These are phyloP conservation scores for Corymbia citriodora DNA, from an alignment of 441 rosid species.

Conservation along the genomic window DNA sequence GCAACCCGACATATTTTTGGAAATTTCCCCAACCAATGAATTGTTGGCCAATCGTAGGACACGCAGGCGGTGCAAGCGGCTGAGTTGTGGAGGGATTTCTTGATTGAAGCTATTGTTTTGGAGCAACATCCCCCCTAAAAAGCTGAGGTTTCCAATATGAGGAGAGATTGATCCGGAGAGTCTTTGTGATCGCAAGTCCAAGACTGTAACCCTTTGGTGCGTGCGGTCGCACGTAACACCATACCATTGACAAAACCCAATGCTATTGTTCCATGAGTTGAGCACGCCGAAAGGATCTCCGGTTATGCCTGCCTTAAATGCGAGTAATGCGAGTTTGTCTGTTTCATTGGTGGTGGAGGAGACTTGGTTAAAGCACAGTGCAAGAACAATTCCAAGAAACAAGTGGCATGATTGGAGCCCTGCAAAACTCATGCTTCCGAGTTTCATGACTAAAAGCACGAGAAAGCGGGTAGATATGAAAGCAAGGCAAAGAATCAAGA, in stretches of 20 bases:
- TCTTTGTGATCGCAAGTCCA: neutral
- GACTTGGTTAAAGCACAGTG: neutral
- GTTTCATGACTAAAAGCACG: neutral
- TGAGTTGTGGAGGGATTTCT: neutral
- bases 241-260: conserved; percentile 8
- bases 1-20: conserved; percentile 5
- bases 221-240: neutral
- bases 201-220: conserved; percentile 1
- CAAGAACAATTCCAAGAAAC: neutral
- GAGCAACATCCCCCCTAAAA: neutral
- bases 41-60: neutral
- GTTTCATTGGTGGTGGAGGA: neutral
- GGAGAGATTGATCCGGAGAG: conserved; percentile 10
- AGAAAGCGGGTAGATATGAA: neutral
- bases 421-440: neutral
- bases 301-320: neutral
- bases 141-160: conserved; percentile 15
- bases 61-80: neutral
- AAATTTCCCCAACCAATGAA: conserved; percentile 3
- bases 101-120: neutral
- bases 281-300: neutral
- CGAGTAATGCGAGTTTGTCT: neutral
- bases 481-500: neutral
- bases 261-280: conserved; percentile 1
- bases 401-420: neutral